Evolutionary conservation across 1,284 basidiomycete species (phyloP), one percentile per base, ranked within the genome.

Genomic region (Ceratobasidium sp.): DNA sequence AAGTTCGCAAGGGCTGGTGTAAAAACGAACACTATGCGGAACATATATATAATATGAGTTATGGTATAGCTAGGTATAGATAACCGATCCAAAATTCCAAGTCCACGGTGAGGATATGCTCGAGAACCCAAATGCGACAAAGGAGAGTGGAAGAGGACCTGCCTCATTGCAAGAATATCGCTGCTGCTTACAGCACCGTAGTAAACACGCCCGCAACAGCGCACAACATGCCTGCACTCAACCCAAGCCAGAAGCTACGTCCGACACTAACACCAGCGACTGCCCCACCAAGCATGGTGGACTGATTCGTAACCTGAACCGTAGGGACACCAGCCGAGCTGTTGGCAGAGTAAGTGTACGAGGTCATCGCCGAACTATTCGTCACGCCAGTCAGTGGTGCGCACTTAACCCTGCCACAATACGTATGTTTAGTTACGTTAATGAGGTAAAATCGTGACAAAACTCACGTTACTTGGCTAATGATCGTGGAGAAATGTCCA

Each of bases 341-440:
- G 81, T 92, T 91, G 62, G 84, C 48, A 75, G 85, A 85, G 78
- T 92, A 93, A 7, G 88, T 84, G 80, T 93, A 92, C 22, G 88
- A 89, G 0, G 66, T 71, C 66, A 71, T 71, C 2, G 66, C 66
- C 45, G 54, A 71, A 22, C 51, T 54, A 17, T 71, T 71, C 15
- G 36, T 14, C 8, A 71, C 66, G 9, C 66, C 66, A 29, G 66
- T 47, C 14, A 71, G 6, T 19, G 66, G 66, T 54, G 66, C 66
- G n/a, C 66, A 71, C 33, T 57, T 71, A n/a, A 71, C 66, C 8
- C 66, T 71, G 17, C 48, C 14, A 22, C 17, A 47, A 5, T 3
- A 22, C n/a, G 41, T 44, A 44, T 33, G 29, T 41, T 29, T 22
- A 56, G 54, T 53, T n/a, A 19, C 17, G 17, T 2, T 8, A 59